phyloP scores from a whole-genome alignment of 2,329 filamentous ascomycete species.

The Aspergillus neoniger region DNA sequence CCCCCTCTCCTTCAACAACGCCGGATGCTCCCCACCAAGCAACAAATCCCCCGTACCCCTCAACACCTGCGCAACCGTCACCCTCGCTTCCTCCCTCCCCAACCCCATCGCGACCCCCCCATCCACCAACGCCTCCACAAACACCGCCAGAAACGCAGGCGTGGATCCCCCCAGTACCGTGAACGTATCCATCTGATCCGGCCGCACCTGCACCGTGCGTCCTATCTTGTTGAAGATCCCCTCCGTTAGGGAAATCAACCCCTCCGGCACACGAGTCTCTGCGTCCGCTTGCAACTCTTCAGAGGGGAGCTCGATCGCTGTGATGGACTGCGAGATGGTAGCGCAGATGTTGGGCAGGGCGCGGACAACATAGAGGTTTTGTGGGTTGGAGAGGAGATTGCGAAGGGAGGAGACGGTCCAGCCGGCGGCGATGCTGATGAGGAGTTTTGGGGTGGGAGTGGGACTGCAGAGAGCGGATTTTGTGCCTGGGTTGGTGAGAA shows the following conservation, averaged over 20 bases:
- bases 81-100: slow-evolving; percentile 59
- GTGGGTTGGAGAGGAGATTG: background rate
- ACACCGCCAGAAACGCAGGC: slow-evolving; percentile 61
- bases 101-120: slow-evolving; percentile 65
- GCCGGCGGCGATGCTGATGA: slow-evolving; percentile 4
- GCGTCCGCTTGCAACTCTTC: background rate
- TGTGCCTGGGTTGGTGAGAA: background rate
- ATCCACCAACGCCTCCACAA: slow-evolving; percentile 62
- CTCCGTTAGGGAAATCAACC: slow-evolving; percentile 17
- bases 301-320: background rate
- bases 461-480: background rate
- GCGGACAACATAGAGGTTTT: background rate
- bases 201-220: slow-evolving; percentile 52
- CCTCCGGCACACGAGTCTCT: no score
- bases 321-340: slow-evolving; percentile 1
- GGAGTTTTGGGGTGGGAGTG: background rate
- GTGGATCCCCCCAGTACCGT: slow-evolving; percentile 64
- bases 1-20: slow-evolving; percentile 61
- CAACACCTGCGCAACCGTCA: slow-evolving; percentile 65
- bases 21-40: slow-evolving; percentile 62
- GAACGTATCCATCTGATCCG: slow-evolving; percentile 57
- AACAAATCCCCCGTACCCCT: slow-evolving; percentile 61
- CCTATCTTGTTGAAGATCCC: slow-evolving; percentile 57
- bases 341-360: background rate
- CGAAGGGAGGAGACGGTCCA: background rate